Base-by-base conservation (phyloP, 768 basidiomycete species). In the Clitopilus passeckerianus region DNA sequence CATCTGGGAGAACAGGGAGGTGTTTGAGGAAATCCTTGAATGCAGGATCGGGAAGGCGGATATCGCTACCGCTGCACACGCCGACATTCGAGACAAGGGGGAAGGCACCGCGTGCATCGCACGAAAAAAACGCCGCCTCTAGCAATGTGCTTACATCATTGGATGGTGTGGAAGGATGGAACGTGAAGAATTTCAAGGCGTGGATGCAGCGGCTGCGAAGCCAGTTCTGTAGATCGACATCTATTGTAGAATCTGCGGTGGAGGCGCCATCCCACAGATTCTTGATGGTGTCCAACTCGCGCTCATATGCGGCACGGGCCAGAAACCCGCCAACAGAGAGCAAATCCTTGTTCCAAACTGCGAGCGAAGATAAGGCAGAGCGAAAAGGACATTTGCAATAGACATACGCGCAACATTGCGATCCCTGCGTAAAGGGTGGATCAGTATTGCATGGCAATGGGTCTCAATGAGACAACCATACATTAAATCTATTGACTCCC, bases 401-500 rank as follows among this genome's bases (percentile, higher is more conserved):
- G 6, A 70, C 83, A 67, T 67, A 90, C 90, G 74, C 20, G 87
- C 86, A 23, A 92, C 92, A 68, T 91, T 87, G 52, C 87, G 85
- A 70, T 96, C 93, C 67, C 90, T 93, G 54, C 23, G 15, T 59
- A 7, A 20, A 43, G 59, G 44, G 27, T 2, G 55, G 57, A 5
- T 62, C 18, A 55, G 59, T 37, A 3, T 57, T 35, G 53, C 30
- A 37, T 56, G 15, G 24, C 23, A 52, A 53, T 53, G 15, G 6
- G 3, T 53, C 53, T n/a, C 9, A 37, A 58, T 30, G 27, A 30
- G 27, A 70, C 86, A 15, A 14, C 12, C n/a, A 72, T 67, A 91
- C 88, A 93, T 88, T 30, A 95, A 76, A 72, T 93, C 94, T 62
- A 95, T 89, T 0, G 90, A 90, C 74, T 98, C 96, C 61, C 96